Conservation (phyloP, 805 yeast genomes). For the Helenozyma rhizophorensis region DNA sequence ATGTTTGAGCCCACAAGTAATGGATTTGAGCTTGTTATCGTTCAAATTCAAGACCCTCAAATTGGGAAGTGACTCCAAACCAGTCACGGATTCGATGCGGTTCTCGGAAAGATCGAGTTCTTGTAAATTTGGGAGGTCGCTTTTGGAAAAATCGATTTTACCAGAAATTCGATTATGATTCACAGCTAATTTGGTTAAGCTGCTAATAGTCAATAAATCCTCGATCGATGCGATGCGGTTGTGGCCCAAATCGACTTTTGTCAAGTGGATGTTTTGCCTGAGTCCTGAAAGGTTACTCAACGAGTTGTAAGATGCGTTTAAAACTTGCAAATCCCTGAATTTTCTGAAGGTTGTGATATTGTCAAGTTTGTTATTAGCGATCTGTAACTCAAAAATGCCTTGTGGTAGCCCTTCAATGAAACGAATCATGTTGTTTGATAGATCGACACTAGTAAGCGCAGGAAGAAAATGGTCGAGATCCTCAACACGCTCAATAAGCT, state of each 20-base stretch:
- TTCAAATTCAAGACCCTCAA: constrained; percentile 39
- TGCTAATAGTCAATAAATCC: constrained; percentile 35
- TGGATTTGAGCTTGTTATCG: constrained; percentile 31
- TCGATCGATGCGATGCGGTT: constrained; percentile 33
- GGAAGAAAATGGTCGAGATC: constrained; percentile 45
- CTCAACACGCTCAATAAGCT: constrained; percentile 36
- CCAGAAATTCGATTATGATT: constrained; percentile 41
- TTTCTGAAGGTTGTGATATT: constrained; percentile 39
- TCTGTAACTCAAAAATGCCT: constrained; percentile 31
- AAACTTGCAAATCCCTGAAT: constrained; percentile 37
- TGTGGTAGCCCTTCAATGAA: constrained; percentile 46
- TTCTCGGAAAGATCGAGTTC: constrained; percentile 43
- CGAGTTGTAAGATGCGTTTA: constrained; percentile 37
- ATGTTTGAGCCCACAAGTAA: constrained; percentile 21
- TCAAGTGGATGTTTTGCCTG: constrained; percentile 37
- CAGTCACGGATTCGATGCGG: constrained; percentile 26
- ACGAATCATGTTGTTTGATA: constrained; percentile 38
- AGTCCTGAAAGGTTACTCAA: constrained; percentile 35
- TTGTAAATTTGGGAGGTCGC: constrained; percentile 36
- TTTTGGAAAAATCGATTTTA: constrained; percentile 30
- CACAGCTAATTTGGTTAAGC: constrained; percentile 37
- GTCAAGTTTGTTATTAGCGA: constrained; percentile 37
- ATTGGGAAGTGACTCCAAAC: constrained; percentile 31
- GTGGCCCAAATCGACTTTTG: constrained; percentile 32
- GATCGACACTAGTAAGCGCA: constrained; percentile 32